Evolutionary conservation across 1,284 basidiomycete species (phyloP).

Genomic region (Ustilago nuda): DNA sequence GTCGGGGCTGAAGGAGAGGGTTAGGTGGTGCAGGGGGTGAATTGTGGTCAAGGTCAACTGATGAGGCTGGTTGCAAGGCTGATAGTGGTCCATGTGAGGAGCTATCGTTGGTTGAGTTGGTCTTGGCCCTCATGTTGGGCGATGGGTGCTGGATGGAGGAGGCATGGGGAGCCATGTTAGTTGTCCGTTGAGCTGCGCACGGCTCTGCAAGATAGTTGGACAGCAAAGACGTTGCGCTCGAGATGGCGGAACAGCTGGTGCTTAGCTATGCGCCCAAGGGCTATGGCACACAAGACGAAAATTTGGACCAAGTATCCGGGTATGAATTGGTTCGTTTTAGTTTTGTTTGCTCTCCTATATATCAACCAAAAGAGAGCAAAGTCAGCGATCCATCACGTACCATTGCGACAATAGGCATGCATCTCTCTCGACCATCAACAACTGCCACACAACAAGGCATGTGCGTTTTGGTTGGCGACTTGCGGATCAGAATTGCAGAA

Average conservation of each 20-base stretch:
- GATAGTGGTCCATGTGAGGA: constrained; percentile 26
- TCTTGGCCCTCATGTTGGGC: background rate
- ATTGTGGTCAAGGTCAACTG: constrained; percentile 24
- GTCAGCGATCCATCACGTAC: too few relatives aligned
- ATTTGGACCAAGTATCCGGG: too few relatives aligned
- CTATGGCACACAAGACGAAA: too few relatives aligned
- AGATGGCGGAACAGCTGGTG: too few relatives aligned
- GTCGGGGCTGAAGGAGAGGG: constrained; percentile 35
- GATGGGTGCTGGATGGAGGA: background rate
- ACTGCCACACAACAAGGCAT: background rate
- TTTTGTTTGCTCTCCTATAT: too few relatives aligned
- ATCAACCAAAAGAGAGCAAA: too few relatives aligned
- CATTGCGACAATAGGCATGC: background rate
- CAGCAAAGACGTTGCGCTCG: too few relatives aligned
- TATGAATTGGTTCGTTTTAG: too few relatives aligned
- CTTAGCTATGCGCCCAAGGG: too few relatives aligned
- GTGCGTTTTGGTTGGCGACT: background rate
- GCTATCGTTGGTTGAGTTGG: background rate
- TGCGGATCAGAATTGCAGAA: constrained; percentile 55
- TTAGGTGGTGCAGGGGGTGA: background rate
- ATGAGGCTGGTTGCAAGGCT: constrained; percentile 47
- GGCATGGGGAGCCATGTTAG: too few relatives aligned
- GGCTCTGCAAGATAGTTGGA: too few relatives aligned
- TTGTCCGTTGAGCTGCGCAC: too few relatives aligned
- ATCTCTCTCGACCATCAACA: background rate